Conservation (phyloP, 192 early-diverging fungal species). For the Backusella circina region DNA sequence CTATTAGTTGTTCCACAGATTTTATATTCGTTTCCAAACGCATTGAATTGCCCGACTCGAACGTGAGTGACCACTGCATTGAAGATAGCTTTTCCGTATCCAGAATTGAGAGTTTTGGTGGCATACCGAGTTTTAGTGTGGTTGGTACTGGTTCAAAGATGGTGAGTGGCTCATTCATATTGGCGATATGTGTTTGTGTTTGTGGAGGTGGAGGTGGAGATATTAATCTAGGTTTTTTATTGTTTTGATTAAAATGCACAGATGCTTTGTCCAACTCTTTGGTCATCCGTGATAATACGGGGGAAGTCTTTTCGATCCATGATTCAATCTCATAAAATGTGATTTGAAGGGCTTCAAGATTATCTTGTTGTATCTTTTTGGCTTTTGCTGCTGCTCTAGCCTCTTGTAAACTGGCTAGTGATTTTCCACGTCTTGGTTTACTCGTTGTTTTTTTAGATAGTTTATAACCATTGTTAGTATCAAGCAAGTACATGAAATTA, state of each 20-base stretch:
- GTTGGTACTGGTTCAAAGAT: not conserved
- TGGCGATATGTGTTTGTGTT: not conserved
- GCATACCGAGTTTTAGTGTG: not conserved
- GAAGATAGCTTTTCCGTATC: not conserved
- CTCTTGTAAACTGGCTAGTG: not conserved
- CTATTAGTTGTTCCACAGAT: conserved; percentile 33
- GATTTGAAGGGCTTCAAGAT: conserved; percentile 35
- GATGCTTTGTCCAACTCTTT: conserved; percentile 33
- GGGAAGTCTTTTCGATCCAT: conserved; percentile 37
- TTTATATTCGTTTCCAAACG: conserved; percentile 37
- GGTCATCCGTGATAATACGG: conserved; percentile 33
- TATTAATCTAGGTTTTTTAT: not conserved
- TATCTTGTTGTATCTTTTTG: conserved; percentile 29
- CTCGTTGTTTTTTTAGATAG: not conserved
- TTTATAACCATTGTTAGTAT: not conserved
- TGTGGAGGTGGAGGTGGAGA: not conserved
- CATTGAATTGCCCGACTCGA: conserved; percentile 23
- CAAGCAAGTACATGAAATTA: not conserved
- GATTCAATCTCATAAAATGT: conserved; percentile 40
- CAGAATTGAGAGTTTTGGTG: not conserved
- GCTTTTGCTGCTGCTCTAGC: conserved; percentile 25
- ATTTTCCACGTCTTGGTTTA: not conserved
- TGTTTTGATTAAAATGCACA: conserved; percentile 25
- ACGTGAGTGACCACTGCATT: conserved; percentile 30
- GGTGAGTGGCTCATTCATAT: not conserved